A percentile compares a stretch with the other conserved stretches of the same genome.
These are phyloP conservation scores for Dendryphion nanum DNA, from an alignment of 2,329 filamentous ascomycete species.

Conservation along the genomic window DNA sequence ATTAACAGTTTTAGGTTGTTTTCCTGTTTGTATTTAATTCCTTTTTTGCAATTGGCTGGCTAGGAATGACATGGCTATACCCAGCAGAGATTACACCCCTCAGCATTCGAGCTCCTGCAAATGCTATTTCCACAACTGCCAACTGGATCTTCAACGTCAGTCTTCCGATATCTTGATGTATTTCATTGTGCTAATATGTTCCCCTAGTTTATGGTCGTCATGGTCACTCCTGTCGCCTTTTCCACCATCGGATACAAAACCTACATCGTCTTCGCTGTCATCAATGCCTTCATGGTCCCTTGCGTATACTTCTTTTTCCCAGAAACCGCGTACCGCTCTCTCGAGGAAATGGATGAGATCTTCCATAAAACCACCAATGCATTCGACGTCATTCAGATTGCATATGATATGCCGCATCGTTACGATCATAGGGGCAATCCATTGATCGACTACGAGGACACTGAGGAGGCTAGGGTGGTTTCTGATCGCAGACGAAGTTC, in stretches of 20 bases:
- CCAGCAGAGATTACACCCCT: conserved; percentile 83
- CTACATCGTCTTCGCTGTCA: conserved; percentile 58
- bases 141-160: conserved; percentile 68
- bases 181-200: conserved; percentile 22
- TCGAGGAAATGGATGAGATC: conserved; percentile 56
- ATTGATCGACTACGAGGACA: conserved; percentile 51
- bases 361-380: conserved; percentile 56
- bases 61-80: conserved; percentile 25
- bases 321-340: conserved; percentile 53
- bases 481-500: conserved; percentile 1
- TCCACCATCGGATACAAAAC: conserved; percentile 55
- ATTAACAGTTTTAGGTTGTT: conserved; percentile 55
- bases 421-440: conserved; percentile 60
- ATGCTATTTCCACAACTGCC: conserved; percentile 81
- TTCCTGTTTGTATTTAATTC: conserved; percentile 93
- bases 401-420: conserved; percentile 52
- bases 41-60: conserved; percentile 54
- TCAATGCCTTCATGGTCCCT: conserved; percentile 56
- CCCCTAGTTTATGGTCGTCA: conserved; percentile 61
- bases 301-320: conserved; percentile 62
- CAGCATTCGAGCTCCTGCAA: conserved; percentile 82
- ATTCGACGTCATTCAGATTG: conserved; percentile 51
- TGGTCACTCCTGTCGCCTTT: conserved; percentile 64
- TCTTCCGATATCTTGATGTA: conserved; percentile 34
- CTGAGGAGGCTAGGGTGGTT: conserved; percentile 24